phyloP scores from a whole-genome alignment of 768 basidiomycete species.

The Russula olivacea region DNA sequence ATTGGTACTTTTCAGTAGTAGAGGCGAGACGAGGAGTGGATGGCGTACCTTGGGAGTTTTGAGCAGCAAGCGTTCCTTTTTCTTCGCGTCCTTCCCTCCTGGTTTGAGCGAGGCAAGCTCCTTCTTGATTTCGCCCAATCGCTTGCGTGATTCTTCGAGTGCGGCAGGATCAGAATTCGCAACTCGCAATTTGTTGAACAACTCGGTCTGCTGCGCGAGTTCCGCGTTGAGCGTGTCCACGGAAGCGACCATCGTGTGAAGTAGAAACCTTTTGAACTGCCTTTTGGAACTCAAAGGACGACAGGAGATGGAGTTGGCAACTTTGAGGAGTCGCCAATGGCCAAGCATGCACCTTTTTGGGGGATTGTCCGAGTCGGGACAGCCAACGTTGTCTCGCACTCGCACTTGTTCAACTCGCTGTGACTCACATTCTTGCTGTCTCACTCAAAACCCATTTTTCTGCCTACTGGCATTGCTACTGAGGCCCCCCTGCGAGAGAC shows the following conservation, averaged over 20 bases:
- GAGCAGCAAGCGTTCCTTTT: slow-evolving; percentile 65
- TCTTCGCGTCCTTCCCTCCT: slow-evolving; percentile 44
- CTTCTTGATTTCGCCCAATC: slow-evolving; percentile 63
- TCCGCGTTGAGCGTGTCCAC: slow-evolving; percentile 45
- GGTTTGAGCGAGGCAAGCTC: slow-evolving; percentile 41
- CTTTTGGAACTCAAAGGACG: slow-evolving; percentile 13
- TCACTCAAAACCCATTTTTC: no score
- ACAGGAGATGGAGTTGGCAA: not conserved
- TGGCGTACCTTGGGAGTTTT: slow-evolving; percentile 90
- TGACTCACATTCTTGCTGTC: no score
- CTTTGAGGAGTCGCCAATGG: slow-evolving; percentile 6
- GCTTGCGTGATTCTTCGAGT: slow-evolving; percentile 62
- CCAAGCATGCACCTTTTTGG: slow-evolving; percentile 9
- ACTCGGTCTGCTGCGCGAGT: slow-evolving; percentile 48
- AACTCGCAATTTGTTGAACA: slow-evolving; percentile 57
- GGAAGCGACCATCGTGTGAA: slow-evolving; percentile 36
- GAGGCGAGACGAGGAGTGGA: not conserved
- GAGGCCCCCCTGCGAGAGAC: no score
- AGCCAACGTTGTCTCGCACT: no score
- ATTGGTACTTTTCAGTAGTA: not conserved
- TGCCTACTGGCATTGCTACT: no score
- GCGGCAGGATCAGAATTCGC: slow-evolving; percentile 45
- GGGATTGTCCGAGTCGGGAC: not conserved
- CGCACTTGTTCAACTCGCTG: no score
- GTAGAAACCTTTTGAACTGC: slow-evolving; percentile 1